Conservation (phyloP, 352 stramenopile species). For the Globisporangium barbulae region DNA sequence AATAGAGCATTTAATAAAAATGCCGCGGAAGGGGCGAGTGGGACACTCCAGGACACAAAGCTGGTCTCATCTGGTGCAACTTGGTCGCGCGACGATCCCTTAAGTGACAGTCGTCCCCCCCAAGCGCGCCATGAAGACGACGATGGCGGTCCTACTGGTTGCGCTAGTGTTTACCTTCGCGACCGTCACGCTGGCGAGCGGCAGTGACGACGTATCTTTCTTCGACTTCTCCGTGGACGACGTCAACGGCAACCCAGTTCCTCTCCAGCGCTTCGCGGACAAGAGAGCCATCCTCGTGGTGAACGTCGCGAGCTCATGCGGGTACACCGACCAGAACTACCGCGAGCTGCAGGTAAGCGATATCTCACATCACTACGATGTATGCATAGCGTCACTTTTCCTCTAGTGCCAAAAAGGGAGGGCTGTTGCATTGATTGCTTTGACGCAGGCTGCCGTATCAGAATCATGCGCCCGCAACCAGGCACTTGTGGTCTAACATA, state of each 20-base stretch:
- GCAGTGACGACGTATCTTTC: constrained; percentile 30
- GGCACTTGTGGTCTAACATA: too few relatives aligned
- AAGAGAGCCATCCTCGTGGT: constrained; percentile 74
- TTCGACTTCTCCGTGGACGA: constrained; percentile 60
- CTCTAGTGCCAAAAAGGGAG: neutral
- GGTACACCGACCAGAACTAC: constrained; percentile 84
- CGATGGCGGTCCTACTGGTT: constrained; percentile 14
- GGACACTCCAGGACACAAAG: too few relatives aligned
- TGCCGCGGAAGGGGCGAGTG: too few relatives aligned
- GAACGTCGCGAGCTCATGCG: constrained; percentile 78
- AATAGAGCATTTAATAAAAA: too few relatives aligned
- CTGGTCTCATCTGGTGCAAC: too few relatives aligned
- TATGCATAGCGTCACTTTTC: neutral
- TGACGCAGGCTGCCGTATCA: neutral
- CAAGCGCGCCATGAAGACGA: constrained; percentile 11
- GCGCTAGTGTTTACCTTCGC: constrained; percentile 6
- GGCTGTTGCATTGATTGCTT: neutral
- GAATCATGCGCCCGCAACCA: too few relatives aligned
- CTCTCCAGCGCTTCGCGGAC: constrained; percentile 45
- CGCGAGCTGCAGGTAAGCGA: constrained; percentile 51
- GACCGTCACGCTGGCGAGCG: neutral
- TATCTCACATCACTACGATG: neutral
- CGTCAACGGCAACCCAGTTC: constrained; percentile 35
- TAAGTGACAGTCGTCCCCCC: too few relatives aligned
- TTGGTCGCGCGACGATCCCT: too few relatives aligned